phyloP scores from a whole-genome alignment of 163 green algal genomes.

The Volvox carteri region DNA sequence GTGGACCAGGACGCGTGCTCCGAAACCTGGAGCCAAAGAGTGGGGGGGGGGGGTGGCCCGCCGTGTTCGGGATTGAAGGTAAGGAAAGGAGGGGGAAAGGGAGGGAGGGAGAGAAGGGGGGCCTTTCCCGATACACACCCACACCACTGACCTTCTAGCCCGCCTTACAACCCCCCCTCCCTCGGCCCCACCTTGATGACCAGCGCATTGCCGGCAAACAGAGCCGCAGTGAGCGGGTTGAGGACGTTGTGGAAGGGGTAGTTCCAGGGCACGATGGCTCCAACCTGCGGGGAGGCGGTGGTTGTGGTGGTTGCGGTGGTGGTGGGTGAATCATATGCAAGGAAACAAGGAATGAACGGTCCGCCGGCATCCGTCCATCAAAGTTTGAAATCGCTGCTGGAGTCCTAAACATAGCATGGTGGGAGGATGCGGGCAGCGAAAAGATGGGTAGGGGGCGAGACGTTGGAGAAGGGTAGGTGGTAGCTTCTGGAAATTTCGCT shows the following conservation, averaged over 20 bases:
- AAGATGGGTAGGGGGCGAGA: no score
- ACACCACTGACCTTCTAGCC: not conserved
- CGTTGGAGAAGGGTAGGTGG: no score
- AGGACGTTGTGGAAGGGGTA: conserved; percentile 99
- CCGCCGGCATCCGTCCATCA: no score
- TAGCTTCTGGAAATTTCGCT: no score
- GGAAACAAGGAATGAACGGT: not conserved
- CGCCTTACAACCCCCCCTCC: no score
- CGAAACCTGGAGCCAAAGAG: conserved; percentile 80
- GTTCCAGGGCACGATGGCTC: conserved; percentile 98
- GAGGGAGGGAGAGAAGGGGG: not conserved
- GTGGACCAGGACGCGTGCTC: conserved; percentile 94
- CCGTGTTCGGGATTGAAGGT: not conserved
- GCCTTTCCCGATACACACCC: not conserved
- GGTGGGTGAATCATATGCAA: not conserved
- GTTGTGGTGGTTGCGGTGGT: not conserved
- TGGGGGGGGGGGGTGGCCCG: not conserved
- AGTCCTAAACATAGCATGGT: no score
- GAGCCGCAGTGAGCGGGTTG: conserved; percentile 94
- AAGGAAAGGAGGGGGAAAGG: not conserved
- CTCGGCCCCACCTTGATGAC: conserved; percentile 91
- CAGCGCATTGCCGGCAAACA: conserved; percentile 95
- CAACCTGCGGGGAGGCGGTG: conserved; percentile 74
- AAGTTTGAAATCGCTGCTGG: no score
- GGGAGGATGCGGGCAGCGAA: no score